Evolutionary conservation across 73 alveolate species (phyloP), one percentile per base, ranked within the genome.

Genomic region (Tetrahymena borealis): DNA sequence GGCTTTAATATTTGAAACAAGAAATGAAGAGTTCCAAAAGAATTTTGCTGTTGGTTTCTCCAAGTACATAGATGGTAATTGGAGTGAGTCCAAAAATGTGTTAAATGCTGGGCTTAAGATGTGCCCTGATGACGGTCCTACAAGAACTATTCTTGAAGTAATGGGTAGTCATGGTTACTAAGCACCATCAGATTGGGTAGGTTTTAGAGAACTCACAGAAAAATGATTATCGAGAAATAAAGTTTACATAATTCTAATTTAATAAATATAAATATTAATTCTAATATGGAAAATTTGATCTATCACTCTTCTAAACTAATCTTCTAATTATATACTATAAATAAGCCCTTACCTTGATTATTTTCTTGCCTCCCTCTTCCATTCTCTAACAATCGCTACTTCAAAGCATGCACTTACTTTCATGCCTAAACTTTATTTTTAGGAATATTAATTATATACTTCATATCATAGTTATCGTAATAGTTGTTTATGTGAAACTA

Each of bases 171-270:
- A 35, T 90, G 38, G 90, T 33, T 92, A 91, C 94, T 78, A 94
- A 60, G 98, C 99, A 43, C 99, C 99, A 10, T 32, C 42, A 1
- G 97, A 96, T 91, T 97, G 99, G 99, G 78, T 93, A 35, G 99
- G 99, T 13, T 97, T 43, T 90, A 96, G 99, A 94, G 96, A 39
- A 24, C 94, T 97, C 20, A 97, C 98, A 42, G 98, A 96, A 91
- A 97, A 97, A 92, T 97, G 97, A 97, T 38, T 28, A 9, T 1
- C 1, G 1, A 24, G 37, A 60, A 60, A n/a, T 60, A 13, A 2
- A 24, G 20, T 20, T 60, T 60, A 60, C 10, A 60, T 60, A 60
- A 60, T 24, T 60, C 85, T 20, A 20, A n/a, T n/a, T n/a, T n/a
- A n/a, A n/a, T n/a, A n/a, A n/a, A n/a, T n/a, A n/a, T n/a, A n/a